Conservation (phyloP, 495 filamentous ascomycete species). For the Penicillium parvum region DNA sequence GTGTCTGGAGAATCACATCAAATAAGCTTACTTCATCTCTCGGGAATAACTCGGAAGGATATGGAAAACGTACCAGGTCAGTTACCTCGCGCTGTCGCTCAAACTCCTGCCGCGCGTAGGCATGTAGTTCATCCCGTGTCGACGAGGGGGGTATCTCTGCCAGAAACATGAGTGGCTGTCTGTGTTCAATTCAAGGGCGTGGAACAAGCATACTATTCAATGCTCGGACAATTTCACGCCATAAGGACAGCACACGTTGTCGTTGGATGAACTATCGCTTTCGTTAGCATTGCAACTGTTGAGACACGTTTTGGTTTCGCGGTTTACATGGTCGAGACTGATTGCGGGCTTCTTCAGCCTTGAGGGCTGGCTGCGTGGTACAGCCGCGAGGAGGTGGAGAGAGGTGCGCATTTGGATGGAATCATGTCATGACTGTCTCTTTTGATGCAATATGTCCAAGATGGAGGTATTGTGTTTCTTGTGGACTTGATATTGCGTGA, state of each 20-base stretch:
- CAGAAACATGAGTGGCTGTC: not conserved
- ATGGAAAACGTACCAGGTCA: slow-evolving; percentile 55
- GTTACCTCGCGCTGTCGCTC: slow-evolving; percentile 65
- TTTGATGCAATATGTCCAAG: no score
- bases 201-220: slow-evolving; percentile 30
- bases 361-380: slow-evolving; percentile 29
- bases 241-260: slow-evolving; percentile 35
- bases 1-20: slow-evolving; percentile 25
- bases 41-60: not conserved
- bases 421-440: slow-evolving; percentile 14
- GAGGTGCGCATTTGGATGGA: slow-evolving; percentile 26
- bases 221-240: slow-evolving; percentile 38
- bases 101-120: slow-evolving; percentile 73
- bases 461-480: no score
- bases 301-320: not conserved
- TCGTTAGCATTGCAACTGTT: not conserved
- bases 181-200: not conserved
- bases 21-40: slow-evolving; percentile 10
- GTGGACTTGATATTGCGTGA: no score
- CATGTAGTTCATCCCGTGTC: slow-evolving; percentile 60
- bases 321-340: slow-evolving; percentile 39
- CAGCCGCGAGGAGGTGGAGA: slow-evolving; percentile 24
- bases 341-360: slow-evolving; percentile 37
- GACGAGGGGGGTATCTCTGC: slow-evolving; percentile 41
- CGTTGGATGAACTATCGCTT: slow-evolving; percentile 37